A percentile compares a stretch with the other conserved stretches of the same genome.
Evolutionary conservation across 768 basidiomycete genomes (phyloP).

Genomic region (Kwoniella bestiolae): DNA sequence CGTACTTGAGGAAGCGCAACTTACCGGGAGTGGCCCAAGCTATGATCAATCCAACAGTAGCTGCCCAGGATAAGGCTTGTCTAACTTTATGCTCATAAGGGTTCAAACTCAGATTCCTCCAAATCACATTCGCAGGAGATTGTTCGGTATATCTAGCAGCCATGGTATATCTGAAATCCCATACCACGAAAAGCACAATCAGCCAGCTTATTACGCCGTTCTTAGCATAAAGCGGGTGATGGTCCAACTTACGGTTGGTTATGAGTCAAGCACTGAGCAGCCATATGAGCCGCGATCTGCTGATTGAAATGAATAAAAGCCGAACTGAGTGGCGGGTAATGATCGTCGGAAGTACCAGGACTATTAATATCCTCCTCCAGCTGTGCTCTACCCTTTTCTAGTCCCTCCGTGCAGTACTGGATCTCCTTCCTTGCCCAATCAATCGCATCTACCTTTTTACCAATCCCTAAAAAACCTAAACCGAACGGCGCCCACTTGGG

Average conservation of each 20-base stretch:
- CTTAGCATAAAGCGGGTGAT: not conserved
- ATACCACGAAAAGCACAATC: not conserved
- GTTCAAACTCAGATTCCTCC: conserved; percentile 85
- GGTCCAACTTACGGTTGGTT: conserved; percentile 65
- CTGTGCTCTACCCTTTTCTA: conserved; percentile 57
- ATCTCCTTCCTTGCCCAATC: conserved; percentile 86
- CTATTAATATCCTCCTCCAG: conserved; percentile 45
- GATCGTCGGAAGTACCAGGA: conserved; percentile 48
- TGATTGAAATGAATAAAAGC: conserved; percentile 85
- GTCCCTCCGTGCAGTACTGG: conserved; percentile 59
- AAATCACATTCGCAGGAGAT: conserved; percentile 85
- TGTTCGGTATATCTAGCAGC: conserved; percentile 75
- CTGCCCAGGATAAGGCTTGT: conserved; percentile 69
- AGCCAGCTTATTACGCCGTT: too few relatives aligned
- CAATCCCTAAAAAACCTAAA: conserved; percentile 63
- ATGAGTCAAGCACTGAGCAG: conserved; percentile 72
- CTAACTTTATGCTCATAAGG: conserved; percentile 82
- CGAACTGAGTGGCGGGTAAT: conserved; percentile 56
- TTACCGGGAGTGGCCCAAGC: conserved; percentile 83
- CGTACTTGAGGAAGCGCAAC: conserved; percentile 30
- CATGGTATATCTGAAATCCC: conserved; percentile 65
- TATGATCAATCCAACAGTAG: conserved; percentile 78
- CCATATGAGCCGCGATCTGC: conserved; percentile 91
- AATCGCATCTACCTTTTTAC: conserved; percentile 90
- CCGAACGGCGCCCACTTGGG: conserved; percentile 61